Evolutionary conservation across 2,329 filamentous ascomycete genomes (phyloP).

Genomic region (Sordariomycetes sp.): DNA sequence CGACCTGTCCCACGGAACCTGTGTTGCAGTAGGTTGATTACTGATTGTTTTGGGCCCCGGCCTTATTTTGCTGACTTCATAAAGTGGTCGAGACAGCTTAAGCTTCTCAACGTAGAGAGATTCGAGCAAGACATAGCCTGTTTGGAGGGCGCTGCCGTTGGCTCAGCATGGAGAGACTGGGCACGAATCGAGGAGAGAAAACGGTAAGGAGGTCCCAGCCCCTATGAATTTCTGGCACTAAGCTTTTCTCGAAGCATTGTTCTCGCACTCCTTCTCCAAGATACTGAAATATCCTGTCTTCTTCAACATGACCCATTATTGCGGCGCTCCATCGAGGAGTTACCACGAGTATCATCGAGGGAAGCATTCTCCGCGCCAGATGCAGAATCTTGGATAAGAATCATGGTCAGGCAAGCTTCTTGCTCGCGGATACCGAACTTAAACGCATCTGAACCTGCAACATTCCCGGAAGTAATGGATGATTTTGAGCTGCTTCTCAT

Average conservation of each 20-base stretch:
- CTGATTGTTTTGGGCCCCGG: neutral
- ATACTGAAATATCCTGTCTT: conserved; percentile 1
- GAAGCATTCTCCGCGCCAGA: conserved; percentile 1
- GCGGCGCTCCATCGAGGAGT: neutral
- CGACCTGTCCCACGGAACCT: conserved; percentile 3
- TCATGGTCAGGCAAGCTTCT: conserved; percentile 1
- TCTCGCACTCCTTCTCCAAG: conserved; percentile 2
- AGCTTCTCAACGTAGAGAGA: conserved; percentile 1
- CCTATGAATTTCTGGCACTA: neutral
- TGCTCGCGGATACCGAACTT: neutral
- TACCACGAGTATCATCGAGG: conserved; percentile 1
- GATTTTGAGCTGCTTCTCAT: conserved; percentile 1
- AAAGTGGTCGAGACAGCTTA: conserved; percentile 3
- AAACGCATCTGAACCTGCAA: neutral
- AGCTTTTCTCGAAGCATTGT: neutral
- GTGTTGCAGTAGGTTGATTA: neutral
- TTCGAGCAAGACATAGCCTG: neutral
- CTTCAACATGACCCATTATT: conserved; percentile 4
- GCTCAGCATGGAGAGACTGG: conserved; percentile 3
- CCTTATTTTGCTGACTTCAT: neutral
- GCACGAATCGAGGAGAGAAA: conserved; percentile 1
- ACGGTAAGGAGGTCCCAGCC: neutral
- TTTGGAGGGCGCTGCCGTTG: neutral
- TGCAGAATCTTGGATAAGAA: neutral
- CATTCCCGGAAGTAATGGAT: neutral